phyloP scores from a whole-genome alignment of 2,329 filamentous ascomycete genomes.

The Stylonectria norvegica region DNA sequence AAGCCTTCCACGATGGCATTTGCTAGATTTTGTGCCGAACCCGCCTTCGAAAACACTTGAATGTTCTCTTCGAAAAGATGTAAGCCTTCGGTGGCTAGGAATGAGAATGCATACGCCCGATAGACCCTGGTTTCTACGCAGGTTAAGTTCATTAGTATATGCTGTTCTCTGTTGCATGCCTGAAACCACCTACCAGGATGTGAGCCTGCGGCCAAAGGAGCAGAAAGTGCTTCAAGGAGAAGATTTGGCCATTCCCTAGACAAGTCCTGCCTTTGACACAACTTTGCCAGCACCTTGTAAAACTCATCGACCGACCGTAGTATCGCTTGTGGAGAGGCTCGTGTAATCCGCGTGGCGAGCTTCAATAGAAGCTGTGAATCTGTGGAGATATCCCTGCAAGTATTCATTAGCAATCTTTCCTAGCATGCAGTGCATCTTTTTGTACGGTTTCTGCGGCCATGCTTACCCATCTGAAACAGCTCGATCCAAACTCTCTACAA shows the following conservation, averaged over 20 bases:
- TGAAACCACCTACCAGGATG: constrained; percentile 21
- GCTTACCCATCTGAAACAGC: constrained; percentile 25
- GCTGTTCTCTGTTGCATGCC: too few species aligned
- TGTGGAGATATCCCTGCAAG: constrained; percentile 13
- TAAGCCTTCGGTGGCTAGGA: constrained; percentile 31
- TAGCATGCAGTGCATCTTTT: not conserved
- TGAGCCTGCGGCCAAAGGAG: constrained; percentile 24
- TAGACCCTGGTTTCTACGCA: constrained; percentile 12
- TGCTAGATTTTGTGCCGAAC: constrained; percentile 42
- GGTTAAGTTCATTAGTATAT: constrained; percentile 6
- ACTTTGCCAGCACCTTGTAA: constrained; percentile 38
- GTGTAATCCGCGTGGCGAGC: constrained; percentile 32
- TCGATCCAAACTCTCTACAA: constrained; percentile 34
- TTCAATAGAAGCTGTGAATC: constrained; percentile 33
- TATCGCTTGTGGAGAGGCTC: constrained; percentile 20
- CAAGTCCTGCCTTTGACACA: constrained; percentile 29
- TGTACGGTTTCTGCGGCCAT: not conserved
- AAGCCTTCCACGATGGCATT: constrained; percentile 39
- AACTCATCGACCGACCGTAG: constrained; percentile 32
- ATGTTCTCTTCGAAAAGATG: constrained; percentile 41
- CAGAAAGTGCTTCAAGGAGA: constrained; percentile 28
- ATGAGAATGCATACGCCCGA: constrained; percentile 25
- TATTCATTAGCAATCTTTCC: constrained; percentile 11
- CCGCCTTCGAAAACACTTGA: constrained; percentile 30
- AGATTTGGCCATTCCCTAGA: constrained; percentile 18